Evolutionary conservation across 1,139 yeast species (phyloP).

Genomic region (Yamadazyma dushanensis): DNA sequence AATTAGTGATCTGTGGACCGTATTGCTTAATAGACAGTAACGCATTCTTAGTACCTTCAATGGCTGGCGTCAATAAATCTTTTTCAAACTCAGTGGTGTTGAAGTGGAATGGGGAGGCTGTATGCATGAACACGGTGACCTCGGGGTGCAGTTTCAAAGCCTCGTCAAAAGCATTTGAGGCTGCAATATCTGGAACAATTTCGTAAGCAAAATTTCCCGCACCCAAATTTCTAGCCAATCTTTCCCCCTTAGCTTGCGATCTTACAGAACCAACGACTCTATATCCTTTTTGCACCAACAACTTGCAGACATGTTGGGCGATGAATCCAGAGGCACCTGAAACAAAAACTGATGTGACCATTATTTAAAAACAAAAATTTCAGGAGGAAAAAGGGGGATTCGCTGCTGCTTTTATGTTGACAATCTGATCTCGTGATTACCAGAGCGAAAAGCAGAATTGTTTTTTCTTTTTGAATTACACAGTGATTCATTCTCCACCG

Average conservation of each 20-base stretch:
- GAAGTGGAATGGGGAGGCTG: constrained; percentile 28
- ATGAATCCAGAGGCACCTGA: constrained; percentile 41
- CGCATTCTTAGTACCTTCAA: constrained; percentile 25
- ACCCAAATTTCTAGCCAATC: constrained; percentile 33
- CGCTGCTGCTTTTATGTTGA: too few species aligned
- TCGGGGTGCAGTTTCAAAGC: constrained; percentile 49
- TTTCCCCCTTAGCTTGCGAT: constrained; percentile 50
- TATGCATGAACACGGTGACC: constrained; percentile 55
- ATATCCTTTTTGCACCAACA: constrained; percentile 38
- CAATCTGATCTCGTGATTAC: too few species aligned
- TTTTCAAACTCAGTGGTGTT: constrained; percentile 17
- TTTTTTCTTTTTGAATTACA: too few species aligned
- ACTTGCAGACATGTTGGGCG: constrained; percentile 32
- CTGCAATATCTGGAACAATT: constrained; percentile 51
- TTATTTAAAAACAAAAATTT: too few species aligned
- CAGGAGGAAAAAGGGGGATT: too few species aligned
- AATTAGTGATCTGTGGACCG: constrained; percentile 25
- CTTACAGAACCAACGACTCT: constrained; percentile 61
- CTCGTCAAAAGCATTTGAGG: constrained; percentile 52
- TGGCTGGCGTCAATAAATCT: constrained; percentile 21
- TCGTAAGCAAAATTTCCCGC: constrained; percentile 38
- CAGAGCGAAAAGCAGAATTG: too few species aligned
- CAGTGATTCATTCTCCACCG: too few species aligned
- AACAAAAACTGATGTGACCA: constrained; percentile 30
- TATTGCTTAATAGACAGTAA: constrained; percentile 21